Conservation (phyloP, 768 basidiomycete genomes). For the Pseudohyphozyma bogoriensis region DNA sequence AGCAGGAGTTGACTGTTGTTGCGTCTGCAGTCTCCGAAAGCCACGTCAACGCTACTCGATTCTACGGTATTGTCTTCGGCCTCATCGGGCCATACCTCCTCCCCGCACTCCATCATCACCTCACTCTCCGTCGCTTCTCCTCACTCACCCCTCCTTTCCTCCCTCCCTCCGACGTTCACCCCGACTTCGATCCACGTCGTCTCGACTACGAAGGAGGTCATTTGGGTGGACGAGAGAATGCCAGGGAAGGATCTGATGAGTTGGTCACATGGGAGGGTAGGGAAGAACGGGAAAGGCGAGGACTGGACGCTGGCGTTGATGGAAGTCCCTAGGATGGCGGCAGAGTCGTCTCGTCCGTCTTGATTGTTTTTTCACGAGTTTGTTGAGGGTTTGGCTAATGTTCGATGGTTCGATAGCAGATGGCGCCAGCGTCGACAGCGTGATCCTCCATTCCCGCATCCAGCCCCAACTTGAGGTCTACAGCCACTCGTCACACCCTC, state of each 20-base stretch:
- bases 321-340: neutral
- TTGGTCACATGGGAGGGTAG: conserved; percentile 10
- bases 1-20: neutral
- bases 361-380: neutral
- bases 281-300: conserved; percentile 7
- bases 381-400: no score
- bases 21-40: neutral
- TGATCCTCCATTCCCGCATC: conserved; percentile 8
- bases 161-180: neutral
- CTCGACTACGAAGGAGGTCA: conserved; percentile 20
- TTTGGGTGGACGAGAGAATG: conserved; percentile 22
- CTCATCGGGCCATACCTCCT: conserved; percentile 3
- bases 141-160: no score
- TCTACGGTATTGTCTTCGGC: neutral
- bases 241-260: conserved; percentile 13
- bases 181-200: neutral
- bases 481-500: neutral
- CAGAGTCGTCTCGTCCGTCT: neutral
- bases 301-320: conserved; percentile 10
- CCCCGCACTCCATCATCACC: neutral
- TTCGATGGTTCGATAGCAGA: no score
- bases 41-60: neutral
- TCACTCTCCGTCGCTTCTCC: neutral
- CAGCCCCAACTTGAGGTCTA: neutral
- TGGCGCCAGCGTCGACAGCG: neutral